A percentile compares a stretch with the other conserved stretches of the same genome.
These are phyloP conservation scores for Polysphondylium violaceum DNA, from an alignment of 78 protist species.

Conservation along the genomic window DNA sequence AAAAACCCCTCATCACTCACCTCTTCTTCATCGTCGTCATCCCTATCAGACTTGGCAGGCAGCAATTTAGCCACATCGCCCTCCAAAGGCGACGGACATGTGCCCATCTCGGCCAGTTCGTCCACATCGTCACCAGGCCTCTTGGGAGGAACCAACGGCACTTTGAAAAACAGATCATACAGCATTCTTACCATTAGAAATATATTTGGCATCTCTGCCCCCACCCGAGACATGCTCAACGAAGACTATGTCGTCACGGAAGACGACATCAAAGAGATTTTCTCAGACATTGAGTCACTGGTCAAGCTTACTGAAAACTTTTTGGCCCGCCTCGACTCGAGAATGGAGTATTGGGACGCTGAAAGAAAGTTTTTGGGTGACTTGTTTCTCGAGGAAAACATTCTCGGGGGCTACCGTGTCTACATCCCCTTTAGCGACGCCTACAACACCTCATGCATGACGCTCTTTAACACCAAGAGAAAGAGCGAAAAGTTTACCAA, in stretches of 20 bases:
- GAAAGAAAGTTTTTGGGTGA: conserved; percentile 38
- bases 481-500: conserved; percentile 35
- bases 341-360: conserved; percentile 56
- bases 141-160: not conserved
- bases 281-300: conserved; percentile 20
- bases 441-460: conserved; percentile 57
- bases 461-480: conserved; percentile 29
- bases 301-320: conserved; percentile 24
- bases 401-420: conserved; percentile 28
- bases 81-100: too few relatives aligned
- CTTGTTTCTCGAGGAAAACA: conserved; percentile 46
- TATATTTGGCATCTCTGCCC: conserved; percentile 45
- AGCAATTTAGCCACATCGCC: not conserved
- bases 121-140: conserved; percentile 42
- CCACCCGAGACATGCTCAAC: not conserved
- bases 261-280: conserved; percentile 61
- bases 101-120: not conserved
- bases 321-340: not conserved
- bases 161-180: conserved; percentile 5
- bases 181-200: conserved; percentile 61
- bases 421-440: conserved; percentile 58
- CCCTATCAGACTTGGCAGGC: not conserved
- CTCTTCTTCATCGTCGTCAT: not conserved
- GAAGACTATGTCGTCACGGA: conserved; percentile 25
- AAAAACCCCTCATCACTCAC: not conserved